Evolutionary conservation across 1,284 basidiomycete genomes (phyloP), one percentile per base, ranked within the genome.

Genomic region (Cryptococcus sp.): DNA sequence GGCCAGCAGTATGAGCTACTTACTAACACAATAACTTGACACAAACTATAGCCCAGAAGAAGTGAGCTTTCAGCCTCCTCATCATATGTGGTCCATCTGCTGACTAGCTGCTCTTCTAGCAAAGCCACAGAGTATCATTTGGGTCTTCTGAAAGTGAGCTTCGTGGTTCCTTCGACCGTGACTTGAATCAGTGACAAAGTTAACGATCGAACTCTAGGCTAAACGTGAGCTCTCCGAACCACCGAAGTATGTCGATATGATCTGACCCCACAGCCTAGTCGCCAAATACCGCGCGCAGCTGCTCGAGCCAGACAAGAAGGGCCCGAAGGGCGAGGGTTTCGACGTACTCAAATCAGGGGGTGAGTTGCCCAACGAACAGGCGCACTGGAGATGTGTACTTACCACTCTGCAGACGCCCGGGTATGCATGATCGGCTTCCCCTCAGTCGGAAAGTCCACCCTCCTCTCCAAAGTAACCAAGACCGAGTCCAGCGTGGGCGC

Each of bases 391-490:
- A n/a, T n/a, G n/a, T n/a, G n/a, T 46, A 57, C 15, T 24, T n/a
- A 35, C 8, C 43, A 21, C 11, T 4, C 11, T 20, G 7, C 56
- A 80, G 92, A 95, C 78, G 92, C 92, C 35, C 82, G 92, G 71
- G 90, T 97, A 21, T 92, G 91, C 21, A 79, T 98, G 58, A 97
- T 97, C 55, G 94, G 91, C 20, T 94, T 94, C 76, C 91, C 90
- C 0, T 96, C 92, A 11, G 93, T 97, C 47, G 93, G 93, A 75
- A 94, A 91, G 85, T 95, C 91, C 8, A 98, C 94, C 0, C 82
- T 98, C 44, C 81, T 98, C 33, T 88, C 85, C 70, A 97, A 95
- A 77, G 85, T 87, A 61, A 98, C 95, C 0, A 87, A 94, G 64
- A 98, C 96, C 0, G 80, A 85, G 52, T 93, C 89, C 2, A 88